Conservation (phyloP, 148 eudicot genomes). For the Nepenthes gracilis region DNA sequence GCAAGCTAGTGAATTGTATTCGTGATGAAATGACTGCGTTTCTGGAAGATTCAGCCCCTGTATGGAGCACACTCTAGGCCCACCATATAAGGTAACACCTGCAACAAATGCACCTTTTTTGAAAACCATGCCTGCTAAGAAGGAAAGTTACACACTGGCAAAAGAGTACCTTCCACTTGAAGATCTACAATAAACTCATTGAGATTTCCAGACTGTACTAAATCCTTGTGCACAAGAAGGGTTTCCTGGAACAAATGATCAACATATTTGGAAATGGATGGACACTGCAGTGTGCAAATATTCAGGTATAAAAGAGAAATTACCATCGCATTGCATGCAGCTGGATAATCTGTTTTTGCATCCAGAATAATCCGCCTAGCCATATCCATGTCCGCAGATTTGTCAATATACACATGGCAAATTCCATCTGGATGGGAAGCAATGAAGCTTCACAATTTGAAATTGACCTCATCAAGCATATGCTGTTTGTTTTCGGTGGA, state of each 20-base stretch:
- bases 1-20: conserved; percentile 81
- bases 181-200: conserved; percentile 53
- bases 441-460: conserved; percentile 5
- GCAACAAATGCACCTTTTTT: conserved; percentile 6
- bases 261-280: not conserved
- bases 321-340: conserved; percentile 99
- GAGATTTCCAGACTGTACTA: conserved; percentile 39
- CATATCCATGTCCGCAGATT: conserved; percentile 81
- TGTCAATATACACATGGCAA: conserved; percentile 92
- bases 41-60: conserved; percentile 42
- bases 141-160: not conserved
- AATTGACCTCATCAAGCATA: conserved; percentile 3
- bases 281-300: not conserved
- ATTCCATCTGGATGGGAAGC: conserved; percentile 61
- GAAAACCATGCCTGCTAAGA: not conserved
- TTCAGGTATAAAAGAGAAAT: not conserved
- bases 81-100: conserved; percentile 80
- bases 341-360: conserved; percentile 90
- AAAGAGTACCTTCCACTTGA: conserved; percentile 48
- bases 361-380: conserved; percentile 69
- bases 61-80: conserved; percentile 61
- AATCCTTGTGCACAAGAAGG: conserved; percentile 81
- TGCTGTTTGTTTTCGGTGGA: not conserved
- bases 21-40: conserved; percentile 66
- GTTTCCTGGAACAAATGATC: conserved; percentile 54